Evolutionary conservation across 2,329 filamentous ascomycete species (phyloP), one percentile per base, ranked within the genome.

Genomic region (Rasamsonia emersonii): DNA sequence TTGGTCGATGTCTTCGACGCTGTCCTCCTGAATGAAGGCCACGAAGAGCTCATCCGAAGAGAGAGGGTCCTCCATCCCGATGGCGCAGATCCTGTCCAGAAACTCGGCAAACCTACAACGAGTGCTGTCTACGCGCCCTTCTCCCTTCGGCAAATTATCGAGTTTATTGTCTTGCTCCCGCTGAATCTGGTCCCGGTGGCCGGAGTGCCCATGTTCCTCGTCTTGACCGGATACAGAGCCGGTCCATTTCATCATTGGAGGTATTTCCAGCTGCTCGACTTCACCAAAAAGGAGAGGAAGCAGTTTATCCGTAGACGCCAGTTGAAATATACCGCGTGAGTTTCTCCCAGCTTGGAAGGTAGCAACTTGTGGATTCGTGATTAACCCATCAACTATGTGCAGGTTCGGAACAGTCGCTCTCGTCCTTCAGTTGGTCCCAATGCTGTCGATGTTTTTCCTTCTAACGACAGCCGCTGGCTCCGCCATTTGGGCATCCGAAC

Each of bases 371-470:
- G 24, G 7, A 27, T 9, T 27, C 14, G 8, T 9, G 7, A 7
- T 7, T 27, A 7, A 11, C 9, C 13, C 8, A 27, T 14, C 14
- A 10, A 8, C 5, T 18, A 9, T 16, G 16, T 33, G 5, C 36
- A 75, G 71, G 51, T 95, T 96, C 51, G 91, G 91, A 10, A 85
- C 82, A 1, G 70, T 91, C 3, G 84, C 86, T 30, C 75, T 95
- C 64, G 56, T 86, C 5, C 61, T 96, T 17, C 85, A 95, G 61
- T 71, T 96, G n/a, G 70, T 95, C 6, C 91, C 91, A 1, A 71
- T 89, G 9, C 60, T 95, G 29, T 93, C 83, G n/a, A 93, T 98
- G 70, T 78, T 96, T 53, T 95, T 96, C 56, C 69, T 96, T 23
- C 63, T 98, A 43, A 95, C 89, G 0, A 86, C 83, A 3, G 82